Percentiles rank a stretch among this genome's conserved stretches.
These are phyloP conservation scores for Casaregolazyma lundiana DNA, from an alignment of 1,139 yeast species.

Conservation along the genomic window DNA sequence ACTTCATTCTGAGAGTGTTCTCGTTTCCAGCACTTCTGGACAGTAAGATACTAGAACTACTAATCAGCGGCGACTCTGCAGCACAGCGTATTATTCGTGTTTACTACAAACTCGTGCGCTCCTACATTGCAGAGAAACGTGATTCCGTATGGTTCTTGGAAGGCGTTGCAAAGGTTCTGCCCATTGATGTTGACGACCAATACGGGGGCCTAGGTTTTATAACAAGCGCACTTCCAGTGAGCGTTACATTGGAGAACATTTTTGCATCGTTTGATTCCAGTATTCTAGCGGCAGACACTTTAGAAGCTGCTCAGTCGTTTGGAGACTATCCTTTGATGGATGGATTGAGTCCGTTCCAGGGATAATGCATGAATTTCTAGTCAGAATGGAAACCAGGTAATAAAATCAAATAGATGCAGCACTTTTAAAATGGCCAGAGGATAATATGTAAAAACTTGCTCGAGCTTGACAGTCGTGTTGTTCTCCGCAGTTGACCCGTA, in stretches of 20 bases:
- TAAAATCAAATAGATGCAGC: no score
- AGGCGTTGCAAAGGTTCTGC: slow-evolving; percentile 78
- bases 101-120: slow-evolving; percentile 74
- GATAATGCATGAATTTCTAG: background rate
- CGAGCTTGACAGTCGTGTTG: no score
- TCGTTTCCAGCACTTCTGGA: slow-evolving; percentile 92
- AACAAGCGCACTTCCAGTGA: slow-evolving; percentile 31
- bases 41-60: slow-evolving; percentile 64
- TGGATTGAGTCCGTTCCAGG: slow-evolving; percentile 1
- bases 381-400: background rate
- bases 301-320: slow-evolving; percentile 8
- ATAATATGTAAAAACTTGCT: background rate
- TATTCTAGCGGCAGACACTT: slow-evolving; percentile 13
- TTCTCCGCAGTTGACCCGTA: background rate
- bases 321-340: slow-evolving; percentile 4
- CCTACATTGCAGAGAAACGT: slow-evolving; percentile 80
- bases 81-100: slow-evolving; percentile 89
- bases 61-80: slow-evolving; percentile 77
- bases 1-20: slow-evolving; percentile 80
- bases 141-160: slow-evolving; percentile 92
- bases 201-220: slow-evolving; percentile 37
- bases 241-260: slow-evolving; percentile 14
- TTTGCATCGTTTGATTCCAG: slow-evolving; percentile 15
- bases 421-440: no score
- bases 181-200: slow-evolving; percentile 36